A percentile compares a stretch with the other conserved stretches of the same genome.
phyloP scores from a whole-genome alignment of 2,329 filamentous ascomycete species.

The Podosphaera fusca region DNA sequence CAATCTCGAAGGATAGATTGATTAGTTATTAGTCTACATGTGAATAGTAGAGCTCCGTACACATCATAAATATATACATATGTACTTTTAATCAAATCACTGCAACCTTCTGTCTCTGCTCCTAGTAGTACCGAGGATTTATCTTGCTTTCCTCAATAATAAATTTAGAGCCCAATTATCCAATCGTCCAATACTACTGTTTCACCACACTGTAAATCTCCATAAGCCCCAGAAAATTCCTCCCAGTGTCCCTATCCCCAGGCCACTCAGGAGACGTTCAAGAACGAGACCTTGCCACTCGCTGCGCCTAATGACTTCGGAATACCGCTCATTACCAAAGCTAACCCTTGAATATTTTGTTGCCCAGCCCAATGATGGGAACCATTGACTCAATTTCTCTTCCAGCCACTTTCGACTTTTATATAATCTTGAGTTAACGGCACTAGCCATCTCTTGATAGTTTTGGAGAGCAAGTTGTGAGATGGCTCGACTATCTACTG shows the following conservation, averaged over 20 bases:
- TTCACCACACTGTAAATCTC: not conserved
- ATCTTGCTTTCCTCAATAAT: too few species aligned
- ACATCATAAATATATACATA: too few species aligned
- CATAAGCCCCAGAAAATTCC: not conserved
- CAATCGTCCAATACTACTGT: too few species aligned
- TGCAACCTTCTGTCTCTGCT: too few species aligned
- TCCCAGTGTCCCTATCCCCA: not conserved
- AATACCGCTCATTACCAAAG: conserved; percentile 83
- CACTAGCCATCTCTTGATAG: conserved; percentile 80
- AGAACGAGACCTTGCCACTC: conserved; percentile 34
- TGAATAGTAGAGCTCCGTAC: too few species aligned
- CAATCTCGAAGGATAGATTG: too few species aligned
- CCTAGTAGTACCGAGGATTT: too few species aligned
- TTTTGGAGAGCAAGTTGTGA: conserved; percentile 81
- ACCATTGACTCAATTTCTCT: conserved; percentile 52
- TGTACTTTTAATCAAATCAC: too few species aligned
- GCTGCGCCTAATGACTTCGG: conserved; percentile 50
- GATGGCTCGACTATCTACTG: conserved; percentile 65
- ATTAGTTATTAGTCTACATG: too few species aligned
- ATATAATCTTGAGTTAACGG: conserved; percentile 58
- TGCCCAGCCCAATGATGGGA: conserved; percentile 63
- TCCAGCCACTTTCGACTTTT: conserved; percentile 66
- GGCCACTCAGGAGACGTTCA: conserved; percentile 4
- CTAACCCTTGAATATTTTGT: conserved; percentile 86
- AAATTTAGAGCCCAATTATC: too few species aligned